Base-by-base conservation (phyloP, 148 eudicot genomes). In the Amaranthus cruentus region DNA sequence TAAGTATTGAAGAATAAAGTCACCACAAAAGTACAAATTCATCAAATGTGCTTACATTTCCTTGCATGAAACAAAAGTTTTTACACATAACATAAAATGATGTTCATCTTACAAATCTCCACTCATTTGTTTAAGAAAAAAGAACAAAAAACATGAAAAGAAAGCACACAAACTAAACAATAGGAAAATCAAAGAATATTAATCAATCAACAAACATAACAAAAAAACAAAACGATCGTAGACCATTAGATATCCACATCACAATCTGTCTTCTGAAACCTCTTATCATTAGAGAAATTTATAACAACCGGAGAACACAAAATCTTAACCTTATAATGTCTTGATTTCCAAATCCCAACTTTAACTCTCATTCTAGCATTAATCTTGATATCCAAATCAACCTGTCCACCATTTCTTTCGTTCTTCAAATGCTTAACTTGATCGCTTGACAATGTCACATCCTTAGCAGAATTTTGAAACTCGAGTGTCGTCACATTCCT, bases 281-380 rank as follows among this genome's bases (percentile, higher is more conserved):
- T 81, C 79, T 81, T 85, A 9, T 72, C 77, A 63, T 81, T 70
- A 21, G 83, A 78, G 72, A 85, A 83, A 61, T 76, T 83, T 12
- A 86, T 85, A 47, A 79, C 66, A 28, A 84, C 76, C 15, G 90
- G 87, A 0, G 84, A 82, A 55, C 97, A 91, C 38, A 75, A 13
- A 5, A 83, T 77, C 87, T 77, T 86, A 58, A 91, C 28, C 38
- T 73, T 83, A 43, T 87, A 81, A 58, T 77, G 87, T 4, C 85
- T 51, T 0, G 89, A 83, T 72, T 89, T 91, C 81, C 85, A 89
- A 11, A 64, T 51, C 4, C 97, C 94, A 13, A 86, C 89, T 84
- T 85, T 91, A 50, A 84, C 76, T 82, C 86, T 73, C 12, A 91
- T 71, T 78, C 76, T 89, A 1, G 78, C 91, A 76, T 62, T 77